A percentile compares a stretch with the other conserved stretches of the same genome.
Conservation (phyloP, 345 rosid genomes). For the Linum tenue region DNA sequence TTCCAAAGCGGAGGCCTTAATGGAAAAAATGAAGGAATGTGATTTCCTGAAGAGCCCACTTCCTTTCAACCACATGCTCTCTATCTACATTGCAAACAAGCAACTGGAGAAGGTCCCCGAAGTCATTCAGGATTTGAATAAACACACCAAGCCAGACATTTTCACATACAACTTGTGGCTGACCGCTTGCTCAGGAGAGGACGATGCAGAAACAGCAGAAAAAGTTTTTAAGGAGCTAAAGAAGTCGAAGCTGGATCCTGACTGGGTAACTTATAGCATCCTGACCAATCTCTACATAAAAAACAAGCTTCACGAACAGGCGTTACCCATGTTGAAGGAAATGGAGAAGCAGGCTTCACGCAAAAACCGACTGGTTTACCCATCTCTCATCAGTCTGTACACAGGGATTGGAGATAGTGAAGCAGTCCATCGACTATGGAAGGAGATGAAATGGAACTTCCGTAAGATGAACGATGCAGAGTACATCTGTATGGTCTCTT, state of each 20-base stretch:
- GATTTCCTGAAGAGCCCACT: constrained; percentile 51
- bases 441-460: constrained; percentile 51
- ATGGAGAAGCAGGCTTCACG: constrained; percentile 71
- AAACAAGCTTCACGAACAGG: constrained; percentile 40
- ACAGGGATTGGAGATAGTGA: constrained; percentile 51
- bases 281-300: constrained; percentile 53
- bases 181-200: constrained; percentile 42
- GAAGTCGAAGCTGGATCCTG: constrained; percentile 51
- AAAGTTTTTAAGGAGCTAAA: constrained; percentile 48
- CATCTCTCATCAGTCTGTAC: constrained; percentile 68
- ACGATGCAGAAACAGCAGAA: constrained; percentile 54
- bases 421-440: constrained; percentile 59
- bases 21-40: constrained; percentile 69
- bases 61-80: constrained; percentile 72
- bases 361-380: constrained; percentile 46
- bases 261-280: constrained; percentile 75
- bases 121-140: constrained; percentile 50
- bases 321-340: constrained; percentile 56
- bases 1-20: constrained; percentile 66
- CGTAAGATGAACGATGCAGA: constrained; percentile 64
- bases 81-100: constrained; percentile 47
- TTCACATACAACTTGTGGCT: constrained; percentile 69
- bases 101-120: constrained; percentile 47
- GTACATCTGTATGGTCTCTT: constrained; percentile 64
- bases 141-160: constrained; percentile 51